phyloP scores from a whole-genome alignment of 2,329 filamentous ascomycete genomes.

The Escovopsis weberi region DNA sequence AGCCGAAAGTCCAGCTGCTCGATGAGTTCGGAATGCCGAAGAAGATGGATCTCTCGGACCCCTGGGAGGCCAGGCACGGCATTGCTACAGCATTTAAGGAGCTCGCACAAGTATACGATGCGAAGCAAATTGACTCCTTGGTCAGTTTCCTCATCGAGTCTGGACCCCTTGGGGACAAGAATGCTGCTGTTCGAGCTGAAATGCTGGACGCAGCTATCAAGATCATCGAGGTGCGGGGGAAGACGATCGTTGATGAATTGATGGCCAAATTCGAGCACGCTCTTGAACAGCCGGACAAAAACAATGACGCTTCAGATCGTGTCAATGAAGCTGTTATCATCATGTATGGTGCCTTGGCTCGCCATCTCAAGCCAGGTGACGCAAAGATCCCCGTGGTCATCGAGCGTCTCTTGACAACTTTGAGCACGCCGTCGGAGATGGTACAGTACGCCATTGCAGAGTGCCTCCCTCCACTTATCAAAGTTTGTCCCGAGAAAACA shows the following conservation, averaged over 20 bases:
- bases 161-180: conserved; percentile 76
- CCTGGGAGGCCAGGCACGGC: conserved; percentile 83
- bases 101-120: conserved; percentile 55
- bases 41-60: conserved; percentile 75
- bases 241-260: conserved; percentile 67
- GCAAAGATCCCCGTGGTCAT: conserved; percentile 78
- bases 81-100: conserved; percentile 79
- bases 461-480: conserved; percentile 82
- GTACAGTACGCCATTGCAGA: conserved; percentile 95
- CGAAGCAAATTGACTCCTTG: conserved; percentile 58
- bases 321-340: conserved; percentile 97
- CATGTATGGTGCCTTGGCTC: conserved; percentile 85
- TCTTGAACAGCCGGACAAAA: conserved; percentile 72
- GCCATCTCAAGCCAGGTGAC: conserved; percentile 76
- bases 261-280: conserved; percentile 88
- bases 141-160: conserved; percentile 74
- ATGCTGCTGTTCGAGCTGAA: conserved; percentile 61
- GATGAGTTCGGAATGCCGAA: conserved; percentile 92
- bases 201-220: conserved; percentile 85
- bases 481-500: conserved; percentile 62
- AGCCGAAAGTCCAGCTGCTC: conserved; percentile 67
- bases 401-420: conserved; percentile 67
- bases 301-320: conserved; percentile 67
- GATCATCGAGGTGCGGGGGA: conserved; percentile 69
- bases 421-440: conserved; percentile 89